These are phyloP conservation scores for Zhuliangozyma blackwelliae DNA, from an alignment of 1,139 yeast genomes.

Conservation along the genomic window DNA sequence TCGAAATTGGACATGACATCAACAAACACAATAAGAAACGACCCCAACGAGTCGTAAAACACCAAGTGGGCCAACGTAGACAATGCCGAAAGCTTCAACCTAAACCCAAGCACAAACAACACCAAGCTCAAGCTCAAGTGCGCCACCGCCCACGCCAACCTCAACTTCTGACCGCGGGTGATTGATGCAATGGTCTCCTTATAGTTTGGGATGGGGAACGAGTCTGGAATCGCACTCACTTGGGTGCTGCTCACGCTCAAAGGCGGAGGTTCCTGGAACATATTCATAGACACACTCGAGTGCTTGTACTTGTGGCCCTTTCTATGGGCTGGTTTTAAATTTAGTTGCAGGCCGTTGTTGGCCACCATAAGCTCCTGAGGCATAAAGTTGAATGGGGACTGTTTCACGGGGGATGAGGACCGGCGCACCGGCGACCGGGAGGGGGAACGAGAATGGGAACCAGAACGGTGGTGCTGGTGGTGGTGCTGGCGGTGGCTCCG, in stretches of 20 bases:
- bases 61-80: slow-evolving; percentile 83
- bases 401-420: slow-evolving; percentile 26
- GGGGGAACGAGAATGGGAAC: slow-evolving; percentile 7
- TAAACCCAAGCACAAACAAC: slow-evolving; percentile 60
- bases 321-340: slow-evolving; percentile 64
- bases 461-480: no score
- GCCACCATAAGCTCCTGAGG: slow-evolving; percentile 37
- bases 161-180: slow-evolving; percentile 48
- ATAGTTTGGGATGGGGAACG: slow-evolving; percentile 74
- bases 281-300: slow-evolving; percentile 94
- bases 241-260: slow-evolving; percentile 43
- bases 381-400: slow-evolving; percentile 42
- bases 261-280: slow-evolving; percentile 88
- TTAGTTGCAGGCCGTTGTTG: slow-evolving; percentile 22
- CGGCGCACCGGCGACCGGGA: slow-evolving; percentile 30
- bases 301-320: slow-evolving; percentile 95
- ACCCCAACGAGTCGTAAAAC: slow-evolving; percentile 83
- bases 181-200: slow-evolving; percentile 59
- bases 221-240: slow-evolving; percentile 68
- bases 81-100: slow-evolving; percentile 55
- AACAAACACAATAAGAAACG: slow-evolving; percentile 64
- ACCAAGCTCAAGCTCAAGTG: slow-evolving; percentile 56
- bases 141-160: slow-evolving; percentile 60
- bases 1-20: slow-evolving; percentile 84
- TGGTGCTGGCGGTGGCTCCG: slow-evolving; percentile 12